Base-by-base conservation (phyloP, 202 grass and related monocot genomes). In the Dendrocalamus latiflorus region DNA sequence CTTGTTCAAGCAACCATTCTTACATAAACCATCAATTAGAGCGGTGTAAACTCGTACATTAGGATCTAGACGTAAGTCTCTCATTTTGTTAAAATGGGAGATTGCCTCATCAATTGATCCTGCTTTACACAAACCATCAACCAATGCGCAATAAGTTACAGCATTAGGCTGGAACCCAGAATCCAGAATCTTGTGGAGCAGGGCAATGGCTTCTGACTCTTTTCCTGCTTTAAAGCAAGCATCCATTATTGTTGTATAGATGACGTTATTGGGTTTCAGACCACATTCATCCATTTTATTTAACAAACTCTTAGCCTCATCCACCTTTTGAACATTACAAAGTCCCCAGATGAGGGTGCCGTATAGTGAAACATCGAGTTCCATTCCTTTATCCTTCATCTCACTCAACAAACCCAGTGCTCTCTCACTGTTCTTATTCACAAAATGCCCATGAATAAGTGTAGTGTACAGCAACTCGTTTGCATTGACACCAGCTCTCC, bases 161-260 rank as follows among this genome's bases (percentile, higher is more conserved):
- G 91, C 65, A 81, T 88, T 95, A 25, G 87, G 92, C n/a, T 83
- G 83, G 65, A 93, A 80, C 38, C 89, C 85, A 9, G 69, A 87
- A 89, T 88, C 83, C 30, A 81, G 78, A 78, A 98, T 98, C 70
- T 86, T 73, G n/a, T 91, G 82, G 72, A 98, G 43, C 69, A 98
- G 43, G 48, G 75, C 81, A 89, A 95, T 48, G 48, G 91, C 95
- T 78, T 98, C 92, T 57, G 92, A 88, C 57, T 83, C 74, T 83
- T 88, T 93, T 69, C 92, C 89, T 65, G 47, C 62, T 91, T 93
- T 98, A 79, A 98, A 98, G 51, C 67, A 88, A 45, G 87, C 91
- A 90, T 98, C 91, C 61, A 98, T 95, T 63, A 98, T 88, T 70
- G 85, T 93, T 13, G 95, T 93, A 86, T 95, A 98, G 75, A 98